phyloP scores from a whole-genome alignment of 2,329 filamentous ascomycete species.

The Sporothrix brunneoviolacea region DNA sequence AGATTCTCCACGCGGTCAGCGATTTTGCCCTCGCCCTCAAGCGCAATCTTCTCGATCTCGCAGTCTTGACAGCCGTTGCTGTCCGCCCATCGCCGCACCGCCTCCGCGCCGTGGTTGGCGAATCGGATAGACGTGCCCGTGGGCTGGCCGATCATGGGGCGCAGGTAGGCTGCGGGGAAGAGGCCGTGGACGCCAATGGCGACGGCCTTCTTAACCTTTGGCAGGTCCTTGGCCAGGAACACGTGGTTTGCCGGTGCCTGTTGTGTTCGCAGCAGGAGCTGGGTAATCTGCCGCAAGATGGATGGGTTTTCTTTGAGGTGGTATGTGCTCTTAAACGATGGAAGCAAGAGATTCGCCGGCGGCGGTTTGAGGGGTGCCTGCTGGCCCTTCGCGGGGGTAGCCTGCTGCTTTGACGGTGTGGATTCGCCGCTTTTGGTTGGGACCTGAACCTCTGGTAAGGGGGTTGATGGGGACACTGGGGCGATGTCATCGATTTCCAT shows the following conservation, averaged over 20 bases:
- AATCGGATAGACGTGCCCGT: slow-evolving; percentile 94
- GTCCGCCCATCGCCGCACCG: slow-evolving; percentile 77
- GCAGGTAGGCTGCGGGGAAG: slow-evolving; percentile 79
- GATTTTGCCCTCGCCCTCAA: slow-evolving; percentile 93
- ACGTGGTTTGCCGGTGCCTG: slow-evolving; percentile 62
- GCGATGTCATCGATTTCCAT: slow-evolving; percentile 39
- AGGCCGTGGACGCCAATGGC: slow-evolving; percentile 93
- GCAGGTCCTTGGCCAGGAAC: slow-evolving; percentile 59
- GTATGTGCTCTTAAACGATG: slow-evolving; percentile 64
- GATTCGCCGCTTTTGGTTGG: background rate
- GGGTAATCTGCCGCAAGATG: slow-evolving; percentile 59
- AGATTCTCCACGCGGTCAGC: slow-evolving; percentile 81
- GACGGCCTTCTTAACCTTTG: slow-evolving; percentile 74
- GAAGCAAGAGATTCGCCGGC: slow-evolving; percentile 59
- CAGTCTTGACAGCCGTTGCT: slow-evolving; percentile 64
- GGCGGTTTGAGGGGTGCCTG: slow-evolving; percentile 29
- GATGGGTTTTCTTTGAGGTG: slow-evolving; percentile 60
- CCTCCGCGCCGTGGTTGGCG: slow-evolving; percentile 75
- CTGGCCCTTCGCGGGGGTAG: background rate
- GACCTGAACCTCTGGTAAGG: background rate
- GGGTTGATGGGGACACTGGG: slow-evolving; percentile 18
- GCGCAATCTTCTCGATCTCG: slow-evolving; percentile 86
- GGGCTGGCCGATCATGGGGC: slow-evolving; percentile 88
- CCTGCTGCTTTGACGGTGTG: background rate
- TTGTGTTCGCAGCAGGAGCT: slow-evolving; percentile 49